phyloP scores from a whole-genome alignment of 352 stramenopile genomes.

The Pythium grandisporangium region DNA sequence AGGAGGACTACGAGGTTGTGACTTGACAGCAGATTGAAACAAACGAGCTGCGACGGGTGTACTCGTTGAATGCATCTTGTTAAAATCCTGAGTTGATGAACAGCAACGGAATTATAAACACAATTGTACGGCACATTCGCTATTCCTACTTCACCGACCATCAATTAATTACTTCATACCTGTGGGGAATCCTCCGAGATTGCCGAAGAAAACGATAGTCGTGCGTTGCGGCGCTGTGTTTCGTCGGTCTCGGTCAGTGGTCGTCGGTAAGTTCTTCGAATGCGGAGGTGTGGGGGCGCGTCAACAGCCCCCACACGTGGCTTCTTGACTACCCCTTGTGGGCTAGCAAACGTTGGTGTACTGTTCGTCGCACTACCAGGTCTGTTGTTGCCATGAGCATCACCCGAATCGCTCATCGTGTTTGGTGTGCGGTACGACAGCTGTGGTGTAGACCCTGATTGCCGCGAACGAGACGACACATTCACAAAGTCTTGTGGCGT shows the following conservation, averaged over 20 bases:
- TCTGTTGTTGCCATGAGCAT: background rate
- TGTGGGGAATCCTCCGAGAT: slow-evolving; percentile 38
- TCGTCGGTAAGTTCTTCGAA: slow-evolving; percentile 34
- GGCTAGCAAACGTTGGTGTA: slow-evolving; percentile 4
- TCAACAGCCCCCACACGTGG: slow-evolving; percentile 23
- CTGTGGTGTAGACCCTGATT: too few species aligned
- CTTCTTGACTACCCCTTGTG: slow-evolving; percentile 45
- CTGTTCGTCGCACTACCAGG: too few species aligned
- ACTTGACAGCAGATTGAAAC: too few species aligned
- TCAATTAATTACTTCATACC: too few species aligned
- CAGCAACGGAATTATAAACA: background rate
- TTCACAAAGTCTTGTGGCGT: too few species aligned
- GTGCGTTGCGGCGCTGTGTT: slow-evolving; percentile 30
- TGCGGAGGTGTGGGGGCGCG: slow-evolving; percentile 21
- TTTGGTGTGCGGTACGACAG: background rate
- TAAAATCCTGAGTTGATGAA: slow-evolving; percentile 7
- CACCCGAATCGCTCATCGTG: background rate
- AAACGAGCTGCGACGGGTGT: slow-evolving; percentile 7
- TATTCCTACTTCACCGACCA: background rate
- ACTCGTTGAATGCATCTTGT: slow-evolving; percentile 4
- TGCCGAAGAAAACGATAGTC: slow-evolving; percentile 50
- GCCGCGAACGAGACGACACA: too few species aligned
- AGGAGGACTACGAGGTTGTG: slow-evolving; percentile 6
- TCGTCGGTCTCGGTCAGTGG: slow-evolving; percentile 52
- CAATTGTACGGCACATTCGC: background rate